Evolutionary conservation across 306 rosid genomes (phyloP), one percentile per base, ranked within the genome.

Genomic region (Elaeagnus macrophylla): DNA sequence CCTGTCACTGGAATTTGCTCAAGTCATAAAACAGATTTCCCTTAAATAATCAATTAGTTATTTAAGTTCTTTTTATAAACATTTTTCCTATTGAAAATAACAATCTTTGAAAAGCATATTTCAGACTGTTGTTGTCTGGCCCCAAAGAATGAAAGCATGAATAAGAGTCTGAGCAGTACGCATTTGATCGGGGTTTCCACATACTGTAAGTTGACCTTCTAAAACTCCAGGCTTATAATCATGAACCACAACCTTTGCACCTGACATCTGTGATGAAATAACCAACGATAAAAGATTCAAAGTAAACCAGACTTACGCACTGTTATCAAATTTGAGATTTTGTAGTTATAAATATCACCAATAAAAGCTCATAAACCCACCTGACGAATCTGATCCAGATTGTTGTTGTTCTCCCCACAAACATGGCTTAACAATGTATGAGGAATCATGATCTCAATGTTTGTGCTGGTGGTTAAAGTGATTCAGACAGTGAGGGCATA

Each of bases 81-180:
- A 4, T 20, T 4, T 20, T 25, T 25, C 32, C 4, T 25, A 25
- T 25, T 25, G 32, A 25, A 3, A 0, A 25, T 25, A 25, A 5
- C 32, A 25, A 25, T 25, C 32, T 25, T 25, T 25, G 4, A 25
- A 25, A 25, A 25, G 32, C 32, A 25, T 25, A 25, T 25, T 25
- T 25, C 32, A 25, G 32, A 25, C 32, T 25, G 32, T 25, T 67
- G 71, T 71, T 12, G 87, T 64, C 64, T 67, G 82, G 53, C 94
- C 90, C 32, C 80, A 74, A 55, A 88, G 65, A 57, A 88, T 84
- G 84, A 88, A 88, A 57, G 80, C 96, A n/a, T 88, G 96, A 67
- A 84, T 76, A 36, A 88, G 96, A 67, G 82, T 67, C 56, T 84
- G 94, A 36, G 96, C 90, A 65, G 73, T 70, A 15, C 70, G 81